phyloP scores from a whole-genome alignment of 2,329 filamentous ascomycete genomes.

The Seiridium unicorne region DNA sequence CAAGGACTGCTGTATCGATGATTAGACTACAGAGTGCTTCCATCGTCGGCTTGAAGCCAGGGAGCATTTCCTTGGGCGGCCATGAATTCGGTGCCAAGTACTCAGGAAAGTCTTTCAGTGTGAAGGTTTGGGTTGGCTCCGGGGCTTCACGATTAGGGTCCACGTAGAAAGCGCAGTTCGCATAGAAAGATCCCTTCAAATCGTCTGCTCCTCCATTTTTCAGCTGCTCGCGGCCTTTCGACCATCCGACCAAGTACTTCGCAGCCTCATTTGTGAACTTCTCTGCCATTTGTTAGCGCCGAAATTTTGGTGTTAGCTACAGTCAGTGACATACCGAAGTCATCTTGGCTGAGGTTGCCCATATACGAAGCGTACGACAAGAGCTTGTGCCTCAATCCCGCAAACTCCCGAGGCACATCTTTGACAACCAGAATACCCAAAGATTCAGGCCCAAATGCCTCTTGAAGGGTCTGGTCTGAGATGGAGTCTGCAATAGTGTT shows the following conservation, averaged over 20 bases:
- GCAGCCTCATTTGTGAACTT: slow-evolving; percentile 58
- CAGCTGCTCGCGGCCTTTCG: slow-evolving; percentile 77
- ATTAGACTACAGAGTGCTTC: slow-evolving; percentile 78
- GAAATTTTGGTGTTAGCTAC: too few relatives aligned
- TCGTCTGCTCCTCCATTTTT: slow-evolving; percentile 77
- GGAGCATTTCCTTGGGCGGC: slow-evolving; percentile 68
- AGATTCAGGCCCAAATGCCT: slow-evolving; percentile 87
- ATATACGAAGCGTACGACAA: slow-evolving; percentile 89
- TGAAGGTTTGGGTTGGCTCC: slow-evolving; percentile 56
- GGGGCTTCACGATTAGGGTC: slow-evolving; percentile 61
- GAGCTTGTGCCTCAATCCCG: slow-evolving; percentile 67
- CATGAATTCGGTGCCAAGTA: slow-evolving; percentile 90
- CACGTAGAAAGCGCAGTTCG: slow-evolving; percentile 78
- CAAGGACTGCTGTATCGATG: slow-evolving; percentile 84
- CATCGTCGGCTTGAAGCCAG: slow-evolving; percentile 72
- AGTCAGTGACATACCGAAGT: slow-evolving; percentile 58
- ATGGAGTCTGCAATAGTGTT: slow-evolving; percentile 53
- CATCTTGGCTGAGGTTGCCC: slow-evolving; percentile 70
- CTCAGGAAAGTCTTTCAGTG: slow-evolving; percentile 69
- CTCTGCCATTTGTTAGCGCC: slow-evolving; percentile 29
- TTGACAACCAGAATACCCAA: slow-evolving; percentile 93
- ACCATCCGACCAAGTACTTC: slow-evolving; percentile 74
- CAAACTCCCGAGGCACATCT: slow-evolving; percentile 73
- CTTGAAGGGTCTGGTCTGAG: slow-evolving; percentile 65
- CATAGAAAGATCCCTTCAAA: slow-evolving; percentile 81